These are phyloP conservation scores for Chlorella vulgaris DNA, from an alignment of 139 green algal species.

Conservation along the genomic window DNA sequence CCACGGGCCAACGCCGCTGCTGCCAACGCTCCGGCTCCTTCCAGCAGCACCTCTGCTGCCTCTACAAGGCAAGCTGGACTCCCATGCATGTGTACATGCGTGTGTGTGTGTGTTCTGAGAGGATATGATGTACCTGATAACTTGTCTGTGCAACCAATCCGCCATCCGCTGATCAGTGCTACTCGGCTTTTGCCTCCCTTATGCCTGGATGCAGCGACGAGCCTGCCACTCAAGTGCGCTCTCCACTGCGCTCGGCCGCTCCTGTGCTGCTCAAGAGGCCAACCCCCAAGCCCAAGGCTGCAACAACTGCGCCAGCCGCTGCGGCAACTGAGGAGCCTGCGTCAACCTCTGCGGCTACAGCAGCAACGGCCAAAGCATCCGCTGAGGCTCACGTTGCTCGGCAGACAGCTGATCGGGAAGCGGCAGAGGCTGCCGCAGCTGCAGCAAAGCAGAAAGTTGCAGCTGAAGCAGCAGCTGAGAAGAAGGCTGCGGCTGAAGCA, in stretches of 20 bases:
- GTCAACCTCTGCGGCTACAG: background rate
- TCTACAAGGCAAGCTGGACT: too few relatives aligned
- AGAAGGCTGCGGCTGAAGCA: background rate
- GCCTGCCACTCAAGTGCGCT: too few relatives aligned
- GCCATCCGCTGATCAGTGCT: too few relatives aligned
- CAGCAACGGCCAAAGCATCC: background rate
- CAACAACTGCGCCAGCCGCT: background rate
- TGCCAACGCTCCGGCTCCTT: too few relatives aligned
- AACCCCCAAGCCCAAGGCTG: background rate
- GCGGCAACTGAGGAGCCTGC: background rate
- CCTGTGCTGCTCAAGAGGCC: background rate
- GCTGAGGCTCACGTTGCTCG: background rate
- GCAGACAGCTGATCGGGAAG: background rate
- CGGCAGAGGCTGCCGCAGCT: background rate
- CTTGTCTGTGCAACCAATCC: too few relatives aligned
- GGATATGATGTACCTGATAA: too few relatives aligned
- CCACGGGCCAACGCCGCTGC: background rate
- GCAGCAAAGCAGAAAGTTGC: background rate
- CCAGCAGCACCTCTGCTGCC: too few relatives aligned
- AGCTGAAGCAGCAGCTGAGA: background rate
- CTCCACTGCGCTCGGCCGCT: background rate
- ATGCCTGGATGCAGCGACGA: too few relatives aligned
- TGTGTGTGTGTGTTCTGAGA: too few relatives aligned
- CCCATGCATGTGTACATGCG: too few relatives aligned
- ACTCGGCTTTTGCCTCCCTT: too few relatives aligned